Percentiles rank a stretch among this genome's conserved stretches.
These are phyloP conservation scores for Croton setiger DNA, from an alignment of 441 rosid species.

Conservation along the genomic window DNA sequence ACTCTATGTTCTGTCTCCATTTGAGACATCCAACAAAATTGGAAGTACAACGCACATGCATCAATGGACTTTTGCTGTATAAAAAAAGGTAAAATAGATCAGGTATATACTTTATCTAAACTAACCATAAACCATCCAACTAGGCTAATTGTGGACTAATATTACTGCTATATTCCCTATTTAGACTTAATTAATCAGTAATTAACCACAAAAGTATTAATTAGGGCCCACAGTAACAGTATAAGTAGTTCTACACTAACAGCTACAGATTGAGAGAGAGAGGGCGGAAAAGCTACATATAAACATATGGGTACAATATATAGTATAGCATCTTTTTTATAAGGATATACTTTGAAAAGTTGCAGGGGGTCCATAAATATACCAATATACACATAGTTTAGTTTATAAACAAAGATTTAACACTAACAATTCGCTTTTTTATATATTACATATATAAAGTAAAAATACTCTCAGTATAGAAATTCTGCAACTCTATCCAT, in stretches of 20 bases:
- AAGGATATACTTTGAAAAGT: conserved; percentile 34
- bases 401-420: conserved; percentile 31
- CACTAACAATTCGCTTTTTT: conserved; percentile 28
- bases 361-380: conserved; percentile 39
- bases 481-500: conserved; percentile 22
- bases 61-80: neutral
- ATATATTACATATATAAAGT: conserved; percentile 17
- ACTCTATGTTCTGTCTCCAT: neutral
- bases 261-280: neutral
- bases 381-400: conserved; percentile 49
- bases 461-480: conserved; percentile 21
- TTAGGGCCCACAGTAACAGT: neutral
- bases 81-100: too few relatives aligned
- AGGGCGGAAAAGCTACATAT: neutral
- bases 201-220: neutral
- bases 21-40: conserved; percentile 4
- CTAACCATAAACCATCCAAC: too few relatives aligned
- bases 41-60: neutral
- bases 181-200: neutral
- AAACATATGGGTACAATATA: conserved; percentile 22
- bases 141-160: too few relatives aligned
- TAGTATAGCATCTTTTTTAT: conserved; percentile 27
- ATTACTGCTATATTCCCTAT: too few relatives aligned
- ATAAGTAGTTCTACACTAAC: neutral
- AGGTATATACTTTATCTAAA: too few relatives aligned